phyloP scores from a whole-genome alignment of 306 rosid species.

The Quercus cerris region DNA sequence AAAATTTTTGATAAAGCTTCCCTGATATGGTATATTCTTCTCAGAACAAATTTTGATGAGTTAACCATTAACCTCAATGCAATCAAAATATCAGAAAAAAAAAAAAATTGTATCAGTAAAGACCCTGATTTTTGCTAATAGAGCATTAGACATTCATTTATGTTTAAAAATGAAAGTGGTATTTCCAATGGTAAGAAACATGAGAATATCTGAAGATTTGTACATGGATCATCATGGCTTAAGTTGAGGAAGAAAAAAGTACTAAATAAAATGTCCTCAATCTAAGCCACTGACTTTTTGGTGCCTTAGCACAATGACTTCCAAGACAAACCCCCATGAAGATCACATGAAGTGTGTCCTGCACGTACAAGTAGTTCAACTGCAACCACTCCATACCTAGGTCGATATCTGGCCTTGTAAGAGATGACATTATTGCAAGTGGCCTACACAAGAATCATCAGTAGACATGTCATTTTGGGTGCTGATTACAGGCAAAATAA shows the following conservation, averaged over 20 bases:
- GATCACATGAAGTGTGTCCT: neutral
- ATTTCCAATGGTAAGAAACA: neutral
- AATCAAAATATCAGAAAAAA: neutral
- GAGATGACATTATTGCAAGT: no score
- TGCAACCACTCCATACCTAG: neutral
- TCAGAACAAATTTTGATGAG: no score
- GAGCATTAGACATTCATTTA: neutral
- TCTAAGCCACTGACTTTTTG: neutral
- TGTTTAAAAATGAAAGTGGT: neutral
- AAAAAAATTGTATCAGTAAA: neutral
- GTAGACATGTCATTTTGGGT: neutral
- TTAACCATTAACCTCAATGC: no score
- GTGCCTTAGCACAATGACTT: neutral
- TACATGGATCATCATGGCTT: no score
- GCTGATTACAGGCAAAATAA: neutral
- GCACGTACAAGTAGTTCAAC: neutral
- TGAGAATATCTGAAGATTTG: neutral
- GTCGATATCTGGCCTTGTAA: neutral
- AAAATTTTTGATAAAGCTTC: no score
- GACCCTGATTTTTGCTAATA: neutral
- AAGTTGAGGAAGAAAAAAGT: no score
- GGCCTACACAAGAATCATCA: neutral
- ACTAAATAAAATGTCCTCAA: neutral
- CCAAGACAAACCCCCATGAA: neutral
- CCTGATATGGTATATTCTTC: no score